Conservation (phyloP, 495 filamentous ascomycete genomes). For the Sphaerosporella brunnea region DNA sequence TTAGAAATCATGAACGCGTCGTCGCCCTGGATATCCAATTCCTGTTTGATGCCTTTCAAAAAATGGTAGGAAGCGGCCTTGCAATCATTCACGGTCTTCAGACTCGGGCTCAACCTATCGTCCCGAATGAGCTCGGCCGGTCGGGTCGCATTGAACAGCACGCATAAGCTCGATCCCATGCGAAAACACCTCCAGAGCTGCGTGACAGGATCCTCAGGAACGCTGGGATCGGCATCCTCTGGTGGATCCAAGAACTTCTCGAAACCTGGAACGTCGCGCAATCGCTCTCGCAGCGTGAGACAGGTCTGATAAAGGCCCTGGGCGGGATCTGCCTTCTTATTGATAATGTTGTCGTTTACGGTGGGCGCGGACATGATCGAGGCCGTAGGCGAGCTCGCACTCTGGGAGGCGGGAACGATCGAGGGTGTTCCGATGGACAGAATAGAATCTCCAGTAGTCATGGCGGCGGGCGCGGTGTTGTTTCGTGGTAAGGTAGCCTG, state of each 20-base stretch:
- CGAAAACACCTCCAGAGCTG: slow-evolving; percentile 79
- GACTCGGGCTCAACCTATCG: slow-evolving; percentile 28
- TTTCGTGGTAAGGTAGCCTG: slow-evolving; percentile 21
- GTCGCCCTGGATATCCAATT: slow-evolving; percentile 54
- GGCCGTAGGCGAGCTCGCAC: neutral
- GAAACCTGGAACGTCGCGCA: slow-evolving; percentile 70
- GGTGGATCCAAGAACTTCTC: slow-evolving; percentile 47
- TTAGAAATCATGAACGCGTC: slow-evolving; percentile 87
- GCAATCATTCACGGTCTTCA: slow-evolving; percentile 24
- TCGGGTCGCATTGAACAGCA: slow-evolving; percentile 69
- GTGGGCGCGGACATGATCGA: slow-evolving; percentile 17
- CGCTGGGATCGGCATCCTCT: slow-evolving; percentile 45
- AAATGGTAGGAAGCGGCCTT: slow-evolving; percentile 54
- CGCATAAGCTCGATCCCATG: slow-evolving; percentile 66
- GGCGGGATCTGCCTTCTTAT: slow-evolving; percentile 72
- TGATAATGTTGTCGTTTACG: slow-evolving; percentile 50
- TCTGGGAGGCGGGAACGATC: slow-evolving; percentile 17
- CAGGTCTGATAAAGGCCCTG: slow-evolving; percentile 90
- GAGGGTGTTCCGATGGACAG: slow-evolving; percentile 25
- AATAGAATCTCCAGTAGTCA: slow-evolving; percentile 12
- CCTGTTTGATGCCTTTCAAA: slow-evolving; percentile 46
- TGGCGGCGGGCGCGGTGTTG: slow-evolving; percentile 6
- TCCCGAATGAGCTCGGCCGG: slow-evolving; percentile 47
- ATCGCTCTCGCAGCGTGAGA: slow-evolving; percentile 56
- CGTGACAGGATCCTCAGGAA: slow-evolving; percentile 60